A percentile compares a stretch with the other conserved stretches of the same genome.
These are phyloP conservation scores for Paramecium octaurelia DNA, from an alignment of 73 alveolate genomes.

Conservation along the genomic window DNA sequence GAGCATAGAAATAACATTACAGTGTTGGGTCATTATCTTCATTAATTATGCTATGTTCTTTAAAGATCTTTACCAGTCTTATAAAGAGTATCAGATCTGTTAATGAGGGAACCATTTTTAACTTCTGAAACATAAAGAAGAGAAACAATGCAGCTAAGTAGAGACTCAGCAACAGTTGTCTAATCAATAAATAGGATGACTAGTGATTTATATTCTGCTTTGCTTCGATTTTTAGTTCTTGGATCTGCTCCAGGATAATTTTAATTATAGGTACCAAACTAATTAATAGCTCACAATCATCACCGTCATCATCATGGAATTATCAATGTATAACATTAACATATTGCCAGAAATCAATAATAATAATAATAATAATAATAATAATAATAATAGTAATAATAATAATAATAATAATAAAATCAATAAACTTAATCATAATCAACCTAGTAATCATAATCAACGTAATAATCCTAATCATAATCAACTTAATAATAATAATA, in stretches of 20 bases:
- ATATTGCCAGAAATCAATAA: neutral
- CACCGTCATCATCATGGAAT: neutral
- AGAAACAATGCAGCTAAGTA: neutral
- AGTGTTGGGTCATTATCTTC: neutral
- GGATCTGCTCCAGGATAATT: conserved; percentile 8
- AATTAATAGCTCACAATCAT: neutral
- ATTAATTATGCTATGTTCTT: neutral
- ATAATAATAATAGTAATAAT: neutral
- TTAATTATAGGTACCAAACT: neutral
- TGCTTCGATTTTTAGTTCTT: neutral
- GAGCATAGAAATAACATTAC: conserved; percentile 10
- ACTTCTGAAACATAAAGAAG: neutral
- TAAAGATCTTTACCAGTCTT: conserved; percentile 27
- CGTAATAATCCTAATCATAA: neutral
- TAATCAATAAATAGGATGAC: neutral
- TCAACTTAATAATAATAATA: neutral
- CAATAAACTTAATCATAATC: neutral
- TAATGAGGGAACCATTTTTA: conserved; percentile 25
- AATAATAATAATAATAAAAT: neutral
- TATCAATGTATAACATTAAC: neutral
- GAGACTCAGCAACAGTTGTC: neutral
- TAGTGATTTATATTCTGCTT: neutral
- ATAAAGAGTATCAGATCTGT: conserved; percentile 22
- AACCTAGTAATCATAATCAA: neutral
- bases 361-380: neutral